Evolutionary conservation across 768 basidiomycete species (phyloP).

Genomic region (Amanita inopinata): DNA sequence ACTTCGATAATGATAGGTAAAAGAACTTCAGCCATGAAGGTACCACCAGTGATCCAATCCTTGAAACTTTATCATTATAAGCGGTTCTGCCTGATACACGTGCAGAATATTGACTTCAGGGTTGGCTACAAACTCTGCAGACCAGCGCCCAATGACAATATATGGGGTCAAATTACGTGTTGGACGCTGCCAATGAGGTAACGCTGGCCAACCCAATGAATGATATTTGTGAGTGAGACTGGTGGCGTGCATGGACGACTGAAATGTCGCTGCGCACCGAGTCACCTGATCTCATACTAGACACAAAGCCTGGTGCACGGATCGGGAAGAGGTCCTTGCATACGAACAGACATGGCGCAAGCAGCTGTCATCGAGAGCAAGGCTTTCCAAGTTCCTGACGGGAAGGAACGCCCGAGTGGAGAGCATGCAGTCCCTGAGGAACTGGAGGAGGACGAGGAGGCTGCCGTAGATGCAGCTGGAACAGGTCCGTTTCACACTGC

Average conservation of each 20-base stretch:
- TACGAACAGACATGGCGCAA: conserved; percentile 2
- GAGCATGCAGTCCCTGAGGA: conserved; percentile 5
- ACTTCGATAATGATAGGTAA: conserved; percentile 41
- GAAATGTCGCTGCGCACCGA: no score
- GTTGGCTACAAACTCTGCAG: background rate
- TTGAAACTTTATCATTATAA: no score
- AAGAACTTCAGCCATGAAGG: conserved; percentile 2
- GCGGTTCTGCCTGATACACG: no score
- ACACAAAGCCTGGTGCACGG: no score
- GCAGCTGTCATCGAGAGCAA: background rate
- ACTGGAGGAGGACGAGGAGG: conserved; percentile 13
- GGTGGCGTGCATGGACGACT: no score
- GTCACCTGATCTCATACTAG: background rate
- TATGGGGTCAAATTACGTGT: no score
- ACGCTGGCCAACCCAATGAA: background rate
- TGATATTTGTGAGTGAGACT: no score
- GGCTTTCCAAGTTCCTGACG: background rate
- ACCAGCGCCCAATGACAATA: background rate
- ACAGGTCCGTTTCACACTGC: background rate
- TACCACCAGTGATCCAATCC: no score
- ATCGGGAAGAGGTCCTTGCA: no score
- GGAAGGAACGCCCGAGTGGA: background rate
- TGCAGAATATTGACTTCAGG: conserved; percentile 10
- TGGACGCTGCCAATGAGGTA: no score
- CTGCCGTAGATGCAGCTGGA: conserved; percentile 11